Base-by-base conservation (phyloP, 345 rosid genomes). In the Citrus australasica region DNA sequence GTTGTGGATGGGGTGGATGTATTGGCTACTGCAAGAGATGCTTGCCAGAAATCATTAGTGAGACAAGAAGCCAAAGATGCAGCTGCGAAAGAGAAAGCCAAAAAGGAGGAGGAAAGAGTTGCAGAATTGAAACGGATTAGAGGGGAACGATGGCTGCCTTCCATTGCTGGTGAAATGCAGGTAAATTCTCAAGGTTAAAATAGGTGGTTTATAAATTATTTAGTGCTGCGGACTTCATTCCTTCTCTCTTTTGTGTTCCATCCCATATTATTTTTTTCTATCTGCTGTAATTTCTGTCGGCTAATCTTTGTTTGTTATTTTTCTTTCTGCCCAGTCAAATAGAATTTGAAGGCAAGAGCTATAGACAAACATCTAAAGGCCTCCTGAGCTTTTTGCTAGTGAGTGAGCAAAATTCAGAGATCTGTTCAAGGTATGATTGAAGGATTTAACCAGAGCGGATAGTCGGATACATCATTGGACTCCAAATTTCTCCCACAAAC, bases 111-210 rank as follows among this genome's bases (percentile, higher is more conserved):
- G 84, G 92, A 92, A 76, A 84, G 97, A 84, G 85, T 94, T 59
- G 89, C 92, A 2, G 92, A 89, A 72, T 79, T 92, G 81, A 94
- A 90, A 85, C 87, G 75, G 76, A 62, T 85, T n/a, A 84, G 98
- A 79, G 97, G 98, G 46, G 94, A 92, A 82, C 88, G 87, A 82
- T 96, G 99, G 98, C 88, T 94, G 27, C 97, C 94, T 80, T 87
- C 95, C n/a, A 84, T 93, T 77, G 91, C 90, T 53, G 76, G 73
- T 75, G 83, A 83, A 46, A 83, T 89, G 92, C 85, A 82, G 87
- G 87, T 87, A 61, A 37, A 59, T 51, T 51, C 21, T 73, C 79
- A 21, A 73, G 69, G 73, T 61, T 70, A 62, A 62, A 61, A 70
- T n/a, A 37, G n/a, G 25, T 63, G 53, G 63, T 9, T 55, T 21